Conservation (phyloP, 768 basidiomycete genomes). For the Kondoa malvinella region DNA sequence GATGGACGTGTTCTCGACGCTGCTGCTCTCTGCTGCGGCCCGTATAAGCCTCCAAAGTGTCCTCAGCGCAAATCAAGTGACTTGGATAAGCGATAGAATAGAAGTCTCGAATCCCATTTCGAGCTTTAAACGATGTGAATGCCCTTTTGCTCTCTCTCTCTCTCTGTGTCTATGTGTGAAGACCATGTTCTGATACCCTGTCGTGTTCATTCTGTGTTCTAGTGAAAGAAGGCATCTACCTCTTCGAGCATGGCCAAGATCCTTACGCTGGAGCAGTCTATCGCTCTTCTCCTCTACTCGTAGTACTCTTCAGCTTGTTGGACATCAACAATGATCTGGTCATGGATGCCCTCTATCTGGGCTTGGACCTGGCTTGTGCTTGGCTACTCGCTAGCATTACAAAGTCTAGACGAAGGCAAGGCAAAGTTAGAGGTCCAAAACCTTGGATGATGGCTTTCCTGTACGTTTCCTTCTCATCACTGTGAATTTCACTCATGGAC, state of each 20-base stretch:
- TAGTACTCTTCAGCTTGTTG: neutral
- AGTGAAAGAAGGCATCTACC: conserved; percentile 83
- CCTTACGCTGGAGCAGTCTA: conserved; percentile 73
- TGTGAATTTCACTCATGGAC: conserved; percentile 12
- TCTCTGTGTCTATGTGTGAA: neutral
- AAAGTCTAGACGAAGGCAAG: conserved; percentile 40
- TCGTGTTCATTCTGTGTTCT: neutral
- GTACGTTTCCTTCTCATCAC: conserved; percentile 37
- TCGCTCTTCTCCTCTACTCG: conserved; percentile 29
- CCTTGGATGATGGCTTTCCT: conserved; percentile 48
- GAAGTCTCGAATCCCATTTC: neutral
- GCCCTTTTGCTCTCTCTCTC: neutral
- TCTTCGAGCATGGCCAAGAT: conserved; percentile 57
- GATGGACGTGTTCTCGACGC: too few species aligned
- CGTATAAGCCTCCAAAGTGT: neutral
- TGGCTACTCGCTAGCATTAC: conserved; percentile 52
- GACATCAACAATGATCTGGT: neutral
- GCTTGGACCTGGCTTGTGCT: conserved; percentile 58
- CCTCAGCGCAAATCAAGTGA: neutral
- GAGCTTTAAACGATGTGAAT: neutral
- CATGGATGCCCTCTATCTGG: neutral
- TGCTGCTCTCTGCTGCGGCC: neutral
- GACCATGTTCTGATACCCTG: neutral
- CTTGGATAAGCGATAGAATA: neutral
- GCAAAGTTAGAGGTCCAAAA: conserved; percentile 35